phyloP scores from a whole-genome alignment of 2,329 filamentous ascomycete species.

The Plectosphaerella sp. region DNA sequence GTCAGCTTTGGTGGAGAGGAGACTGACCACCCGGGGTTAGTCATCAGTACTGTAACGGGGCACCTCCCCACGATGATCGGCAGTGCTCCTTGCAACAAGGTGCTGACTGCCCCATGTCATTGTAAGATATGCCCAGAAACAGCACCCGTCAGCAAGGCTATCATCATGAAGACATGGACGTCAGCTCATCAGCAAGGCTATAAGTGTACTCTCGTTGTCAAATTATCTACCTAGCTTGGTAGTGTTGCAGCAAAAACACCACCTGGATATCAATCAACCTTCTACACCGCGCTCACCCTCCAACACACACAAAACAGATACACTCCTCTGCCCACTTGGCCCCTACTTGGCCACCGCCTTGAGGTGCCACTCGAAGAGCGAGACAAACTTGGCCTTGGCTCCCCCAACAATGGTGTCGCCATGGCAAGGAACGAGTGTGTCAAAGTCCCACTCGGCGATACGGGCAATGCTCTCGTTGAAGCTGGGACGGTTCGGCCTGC shows the following conservation, averaged over 20 bases:
- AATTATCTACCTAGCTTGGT: not conserved
- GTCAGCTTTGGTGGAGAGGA: too few species aligned
- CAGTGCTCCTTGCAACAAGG: too few species aligned
- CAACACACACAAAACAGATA: not conserved
- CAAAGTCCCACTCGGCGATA: constrained; percentile 80
- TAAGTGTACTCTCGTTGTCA: not conserved
- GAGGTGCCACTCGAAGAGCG: constrained; percentile 81
- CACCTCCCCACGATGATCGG: too few species aligned
- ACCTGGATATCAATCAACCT: not conserved
- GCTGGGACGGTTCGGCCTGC: constrained; percentile 53
- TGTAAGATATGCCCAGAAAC: too few species aligned
- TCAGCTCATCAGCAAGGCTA: too few species aligned
- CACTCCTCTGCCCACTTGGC: not conserved
- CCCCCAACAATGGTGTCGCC: constrained; percentile 77
- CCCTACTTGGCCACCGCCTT: constrained; percentile 19
- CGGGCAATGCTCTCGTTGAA: constrained; percentile 66
- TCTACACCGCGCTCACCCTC: not conserved
- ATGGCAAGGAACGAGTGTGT: constrained; percentile 84
- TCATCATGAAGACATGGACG: too few species aligned
- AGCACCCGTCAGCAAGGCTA: too few species aligned
- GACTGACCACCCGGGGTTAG: too few species aligned
- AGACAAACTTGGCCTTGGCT: constrained; percentile 71
- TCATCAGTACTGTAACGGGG: too few species aligned
- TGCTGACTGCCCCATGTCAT: too few species aligned
- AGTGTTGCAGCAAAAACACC: not conserved